These are phyloP conservation scores for Diaporthe ampelina DNA, from an alignment of 2,329 filamentous ascomycete species.

Conservation along the genomic window DNA sequence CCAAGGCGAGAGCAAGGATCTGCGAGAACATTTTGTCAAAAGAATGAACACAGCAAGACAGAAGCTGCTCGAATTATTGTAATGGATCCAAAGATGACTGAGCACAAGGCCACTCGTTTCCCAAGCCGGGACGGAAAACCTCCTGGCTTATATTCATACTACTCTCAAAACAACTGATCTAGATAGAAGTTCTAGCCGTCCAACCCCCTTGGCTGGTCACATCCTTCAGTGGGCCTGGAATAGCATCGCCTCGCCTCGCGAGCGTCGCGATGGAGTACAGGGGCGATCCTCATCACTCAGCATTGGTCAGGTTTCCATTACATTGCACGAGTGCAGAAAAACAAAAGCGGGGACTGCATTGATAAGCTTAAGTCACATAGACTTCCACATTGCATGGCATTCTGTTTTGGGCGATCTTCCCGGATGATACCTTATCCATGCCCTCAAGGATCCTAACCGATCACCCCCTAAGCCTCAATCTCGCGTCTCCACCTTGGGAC, in stretches of 20 bases:
- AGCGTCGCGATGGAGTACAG: neutral
- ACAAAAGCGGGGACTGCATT: neutral
- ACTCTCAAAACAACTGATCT: too few relatives aligned
- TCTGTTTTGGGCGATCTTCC: neutral
- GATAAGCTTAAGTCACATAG: conserved; percentile 32
- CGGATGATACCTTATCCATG: conserved; percentile 20
- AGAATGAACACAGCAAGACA: conserved; percentile 1
- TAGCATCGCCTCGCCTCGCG: conserved; percentile 12
- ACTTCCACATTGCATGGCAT: conserved; percentile 18
- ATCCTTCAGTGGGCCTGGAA: neutral
- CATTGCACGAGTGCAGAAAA: neutral
- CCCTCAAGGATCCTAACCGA: neutral
- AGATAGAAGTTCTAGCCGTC: neutral
- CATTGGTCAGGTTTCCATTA: conserved; percentile 16
- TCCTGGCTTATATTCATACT: neutral
- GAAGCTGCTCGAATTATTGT: neutral
- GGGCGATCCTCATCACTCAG: conserved; percentile 18
- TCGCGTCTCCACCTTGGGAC: conserved; percentile 5
- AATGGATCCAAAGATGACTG: conserved; percentile 1
- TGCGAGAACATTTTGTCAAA: conserved; percentile 22
- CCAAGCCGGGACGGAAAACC: neutral
- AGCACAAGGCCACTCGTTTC: neutral
- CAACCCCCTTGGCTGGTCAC: neutral
- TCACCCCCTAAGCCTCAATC: conserved; percentile 26
- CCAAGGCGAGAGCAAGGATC: conserved; percentile 17